phyloP scores from a whole-genome alignment of 345 rosid genomes.

The Eucalyptus melliodora region DNA sequence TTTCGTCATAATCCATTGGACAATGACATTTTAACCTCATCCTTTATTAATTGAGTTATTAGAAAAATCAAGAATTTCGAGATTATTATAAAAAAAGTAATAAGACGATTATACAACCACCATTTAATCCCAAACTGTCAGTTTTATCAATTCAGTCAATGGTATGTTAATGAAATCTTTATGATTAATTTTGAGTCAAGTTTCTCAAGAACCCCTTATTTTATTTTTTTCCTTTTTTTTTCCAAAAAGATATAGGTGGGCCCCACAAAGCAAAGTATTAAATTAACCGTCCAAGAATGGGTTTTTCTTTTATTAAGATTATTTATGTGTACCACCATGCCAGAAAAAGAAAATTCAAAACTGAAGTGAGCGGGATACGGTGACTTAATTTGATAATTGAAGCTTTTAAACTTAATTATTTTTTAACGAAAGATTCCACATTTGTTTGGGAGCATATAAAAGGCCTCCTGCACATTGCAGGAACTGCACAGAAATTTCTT shows the following conservation, averaged over 20 bases:
- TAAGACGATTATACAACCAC: too few species aligned
- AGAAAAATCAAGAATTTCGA: neutral
- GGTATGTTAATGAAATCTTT: neutral
- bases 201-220: neutral
- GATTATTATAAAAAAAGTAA: neutral
- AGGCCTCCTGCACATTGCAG: neutral
- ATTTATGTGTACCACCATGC: neutral
- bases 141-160: fast-evolving
- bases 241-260: neutral
- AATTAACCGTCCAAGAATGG: neutral
- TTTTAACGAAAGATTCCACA: neutral
- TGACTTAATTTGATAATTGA: neutral
- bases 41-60: neutral
- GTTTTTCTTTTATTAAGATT: neutral
- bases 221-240: fast-evolving
- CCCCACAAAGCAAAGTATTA: neutral
- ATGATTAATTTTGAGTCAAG: neutral
- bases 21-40: neutral
- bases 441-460: neutral
- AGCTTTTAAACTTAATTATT: neutral
- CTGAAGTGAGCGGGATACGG: neutral
- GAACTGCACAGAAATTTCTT: neutral
- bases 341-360: neutral
- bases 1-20: neutral
- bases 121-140: neutral